Evolutionary conservation across 768 basidiomycete genomes (phyloP).

Genomic region (Epithele typhae): DNA sequence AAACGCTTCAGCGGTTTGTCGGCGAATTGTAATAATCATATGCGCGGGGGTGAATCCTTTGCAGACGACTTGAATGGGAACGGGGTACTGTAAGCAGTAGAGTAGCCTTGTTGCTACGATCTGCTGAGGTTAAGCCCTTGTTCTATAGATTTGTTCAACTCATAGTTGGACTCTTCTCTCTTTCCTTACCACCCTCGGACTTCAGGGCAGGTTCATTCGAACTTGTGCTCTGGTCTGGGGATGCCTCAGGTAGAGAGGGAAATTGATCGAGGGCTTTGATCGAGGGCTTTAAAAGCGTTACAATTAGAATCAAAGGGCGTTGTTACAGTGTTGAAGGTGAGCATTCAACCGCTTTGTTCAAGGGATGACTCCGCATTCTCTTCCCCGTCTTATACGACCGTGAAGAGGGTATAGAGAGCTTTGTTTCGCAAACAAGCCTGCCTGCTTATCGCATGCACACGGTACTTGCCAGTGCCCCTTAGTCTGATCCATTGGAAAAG

Average conservation of each 20-base stretch:
- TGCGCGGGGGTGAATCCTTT: slow-evolving; percentile 72
- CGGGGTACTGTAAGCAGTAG: slow-evolving; percentile 74
- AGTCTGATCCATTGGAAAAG: slow-evolving; percentile 69
- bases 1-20: slow-evolving; percentile 51
- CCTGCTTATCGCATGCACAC: slow-evolving; percentile 55
- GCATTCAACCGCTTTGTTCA: not conserved
- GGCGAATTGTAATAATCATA: slow-evolving; percentile 60
- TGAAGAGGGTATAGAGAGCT: slow-evolving; percentile 77
- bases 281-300: slow-evolving; percentile 3
- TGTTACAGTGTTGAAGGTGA: not conserved
- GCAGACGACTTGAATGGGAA: slow-evolving; percentile 76
- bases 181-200: slow-evolving; percentile 29
- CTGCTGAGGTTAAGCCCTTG: slow-evolving; percentile 73
- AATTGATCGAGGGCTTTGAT: no score
- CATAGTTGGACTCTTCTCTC: slow-evolving; percentile 37
- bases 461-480: slow-evolving; percentile 90
- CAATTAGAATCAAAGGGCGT: not conserved
- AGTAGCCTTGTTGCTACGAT: slow-evolving; percentile 78
- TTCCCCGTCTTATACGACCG: slow-evolving; percentile 91
- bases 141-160: slow-evolving; percentile 67
- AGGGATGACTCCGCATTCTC: slow-evolving; percentile 74
- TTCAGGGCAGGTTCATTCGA: slow-evolving; percentile 37
- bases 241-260: slow-evolving; percentile 2
- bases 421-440: slow-evolving; percentile 72
- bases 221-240: slow-evolving; percentile 16